A percentile compares a stretch with the other conserved stretches of the same genome.
phyloP scores from a whole-genome alignment of 2,329 filamentous ascomycete species.

The Colletotrichum tropicicola region DNA sequence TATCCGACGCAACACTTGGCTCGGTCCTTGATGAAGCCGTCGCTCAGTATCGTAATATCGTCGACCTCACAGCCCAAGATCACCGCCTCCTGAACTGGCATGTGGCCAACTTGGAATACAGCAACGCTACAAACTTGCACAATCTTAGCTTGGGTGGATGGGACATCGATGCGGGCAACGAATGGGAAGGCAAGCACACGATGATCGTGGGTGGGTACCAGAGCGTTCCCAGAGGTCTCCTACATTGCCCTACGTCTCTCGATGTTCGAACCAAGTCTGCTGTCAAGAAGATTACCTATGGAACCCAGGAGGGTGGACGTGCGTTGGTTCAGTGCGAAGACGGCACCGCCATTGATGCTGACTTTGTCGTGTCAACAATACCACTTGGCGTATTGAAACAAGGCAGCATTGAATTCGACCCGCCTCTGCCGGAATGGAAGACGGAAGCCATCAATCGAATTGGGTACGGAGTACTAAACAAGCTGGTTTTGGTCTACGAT shows the following conservation, averaged over 20 bases:
- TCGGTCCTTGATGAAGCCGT: constrained; percentile 94
- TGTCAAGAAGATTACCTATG: constrained; percentile 77
- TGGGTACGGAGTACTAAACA: constrained; percentile 94
- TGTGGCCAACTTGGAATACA: constrained; percentile 97
- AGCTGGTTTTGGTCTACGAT: constrained; percentile 91
- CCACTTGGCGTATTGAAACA: constrained; percentile 92
- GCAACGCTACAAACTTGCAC: constrained; percentile 89
- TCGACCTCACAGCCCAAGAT: constrained; percentile 86
- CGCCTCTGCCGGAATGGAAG: constrained; percentile 90
- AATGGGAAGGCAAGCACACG: constrained; percentile 94
- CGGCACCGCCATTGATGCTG: constrained; percentile 81
- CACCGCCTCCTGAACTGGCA: constrained; percentile 97
- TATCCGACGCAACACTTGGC: constrained; percentile 79
- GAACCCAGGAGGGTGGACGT: constrained; percentile 49
- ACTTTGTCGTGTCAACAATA: constrained; percentile 89
- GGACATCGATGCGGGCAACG: constrained; percentile 98
- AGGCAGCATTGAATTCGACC: constrained; percentile 84
- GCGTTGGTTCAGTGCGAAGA: constrained; percentile 75
- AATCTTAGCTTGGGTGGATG: constrained; percentile 89
- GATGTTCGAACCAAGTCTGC: constrained; percentile 78
- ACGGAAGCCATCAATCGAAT: constrained; percentile 80
- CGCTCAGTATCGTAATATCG: constrained; percentile 82
- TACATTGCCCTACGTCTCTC: constrained; percentile 78
- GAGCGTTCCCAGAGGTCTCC: constrained; percentile 87
- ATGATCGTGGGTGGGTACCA: constrained; percentile 96